Evolutionary conservation across 1,284 basidiomycete species (phyloP), one percentile per base, ranked within the genome.

Genomic region (Leucoagaricus sp.): DNA sequence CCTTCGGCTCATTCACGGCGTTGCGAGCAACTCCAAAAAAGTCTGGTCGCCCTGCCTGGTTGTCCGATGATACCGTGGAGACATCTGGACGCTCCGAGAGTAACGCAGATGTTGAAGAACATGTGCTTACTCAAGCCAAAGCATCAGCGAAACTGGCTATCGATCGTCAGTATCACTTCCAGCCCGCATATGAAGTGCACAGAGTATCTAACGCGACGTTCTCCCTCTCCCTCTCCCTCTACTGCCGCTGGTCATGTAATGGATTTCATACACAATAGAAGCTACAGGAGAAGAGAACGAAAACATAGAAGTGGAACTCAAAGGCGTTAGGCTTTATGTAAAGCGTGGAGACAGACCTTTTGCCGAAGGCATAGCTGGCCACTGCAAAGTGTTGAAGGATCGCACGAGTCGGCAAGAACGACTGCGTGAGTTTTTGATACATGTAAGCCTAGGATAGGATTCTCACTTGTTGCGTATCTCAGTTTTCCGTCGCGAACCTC

Each of bases 401-500:
- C 77, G 69, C 50, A 68, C 68, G 29, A 75, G 74, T 1, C 64
- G 66, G 23, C 70, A 71, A 15, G 73, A 81, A 59, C 73, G 82
- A 21, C 57, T 84, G 40, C 66, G 82, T 83, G 59, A 67, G 80
- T 76, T 8, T 40, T 56, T 29, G 31, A 44, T 54, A 23, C 10
- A 21, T 17, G 29, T 45, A 31, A 6, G 4, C 2, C 13, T 44
- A 49, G 21, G 23, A 19, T 23, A 38, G 19, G 57, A 52, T 4
- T 21, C 25, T 57, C 29, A 5, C 25, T 47, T 33, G 17, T 38
- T 8, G 29, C 21, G 19, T 42, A 17, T 33, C 8, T 13, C 25
- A 86, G 85, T 87, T 12, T 87, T 87, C 70, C 81, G 85, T 15
- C 81, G 86, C 4, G 86, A 87, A 61, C 84, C 84, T 0, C 68